Percentiles rank a stretch among this genome's conserved stretches.
Evolutionary conservation across 805 yeast genomes (phyloP).

Genomic region (Clavispora phyllophila): DNA sequence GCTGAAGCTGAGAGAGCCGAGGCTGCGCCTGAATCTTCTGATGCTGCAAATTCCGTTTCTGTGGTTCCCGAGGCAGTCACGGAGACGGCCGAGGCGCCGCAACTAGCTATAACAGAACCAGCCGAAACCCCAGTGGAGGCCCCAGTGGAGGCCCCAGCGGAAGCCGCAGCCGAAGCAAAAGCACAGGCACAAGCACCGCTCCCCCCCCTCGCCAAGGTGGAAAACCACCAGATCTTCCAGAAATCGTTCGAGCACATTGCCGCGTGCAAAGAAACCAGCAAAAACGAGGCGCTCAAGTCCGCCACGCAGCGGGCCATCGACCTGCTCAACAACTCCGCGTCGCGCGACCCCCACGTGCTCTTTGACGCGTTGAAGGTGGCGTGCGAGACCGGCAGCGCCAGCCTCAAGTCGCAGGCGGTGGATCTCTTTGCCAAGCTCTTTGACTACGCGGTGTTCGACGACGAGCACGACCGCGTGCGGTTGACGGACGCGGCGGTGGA

Average conservation of each 20-base stretch:
- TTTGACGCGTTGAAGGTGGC: constrained; percentile 75
- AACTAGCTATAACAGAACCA: neutral
- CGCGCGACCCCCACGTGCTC: constrained; percentile 47
- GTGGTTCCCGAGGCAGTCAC: neutral
- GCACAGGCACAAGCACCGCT: neutral
- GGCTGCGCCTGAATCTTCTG: too few relatives aligned
- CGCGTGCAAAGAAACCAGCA: constrained; percentile 57
- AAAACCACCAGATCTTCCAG: constrained; percentile 33
- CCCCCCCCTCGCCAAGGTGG: constrained; percentile 13
- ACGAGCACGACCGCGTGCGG: constrained; percentile 44
- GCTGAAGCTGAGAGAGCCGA: too few relatives aligned
- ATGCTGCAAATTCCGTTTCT: too few relatives aligned
- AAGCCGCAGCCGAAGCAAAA: neutral
- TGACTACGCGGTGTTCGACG: constrained; percentile 75
- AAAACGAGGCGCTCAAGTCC: constrained; percentile 36
- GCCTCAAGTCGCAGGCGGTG: constrained; percentile 66
- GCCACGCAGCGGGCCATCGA: constrained; percentile 39
- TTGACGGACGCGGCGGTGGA: constrained; percentile 79
- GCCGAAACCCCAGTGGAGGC: neutral
- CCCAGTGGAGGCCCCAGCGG: too few relatives aligned
- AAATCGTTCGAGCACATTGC: constrained; percentile 56
- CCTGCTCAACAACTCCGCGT: constrained; percentile 28
- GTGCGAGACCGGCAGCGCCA: constrained; percentile 63
- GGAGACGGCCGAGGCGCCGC: too few relatives aligned
- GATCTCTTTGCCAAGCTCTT: constrained; percentile 85